A percentile compares a stretch with the other conserved stretches of the same genome.
Conservation (phyloP, 2,329 filamentous ascomycete genomes). For the Talaromyces funiculosus region DNA sequence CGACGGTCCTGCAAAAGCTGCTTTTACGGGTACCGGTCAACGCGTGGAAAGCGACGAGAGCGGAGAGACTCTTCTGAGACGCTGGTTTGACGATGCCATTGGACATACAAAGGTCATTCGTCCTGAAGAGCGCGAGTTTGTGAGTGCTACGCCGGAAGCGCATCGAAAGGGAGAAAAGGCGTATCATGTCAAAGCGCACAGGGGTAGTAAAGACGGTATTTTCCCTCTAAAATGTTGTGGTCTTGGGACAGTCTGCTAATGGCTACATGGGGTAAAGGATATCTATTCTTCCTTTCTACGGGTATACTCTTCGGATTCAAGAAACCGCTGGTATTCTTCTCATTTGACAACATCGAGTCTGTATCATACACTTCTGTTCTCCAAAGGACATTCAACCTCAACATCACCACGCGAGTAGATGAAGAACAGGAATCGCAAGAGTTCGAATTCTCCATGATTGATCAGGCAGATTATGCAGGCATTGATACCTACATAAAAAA, state of each 20-base stretch:
- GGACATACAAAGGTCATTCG: slow-evolving; percentile 44
- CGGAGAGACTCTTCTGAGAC: slow-evolving; percentile 39
- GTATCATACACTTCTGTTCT: slow-evolving; percentile 60
- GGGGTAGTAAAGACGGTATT: slow-evolving; percentile 60
- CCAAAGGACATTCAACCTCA: slow-evolving; percentile 62
- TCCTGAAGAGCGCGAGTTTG: slow-evolving; percentile 54
- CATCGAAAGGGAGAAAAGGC: slow-evolving; percentile 59
- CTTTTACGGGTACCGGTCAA: slow-evolving; percentile 38
- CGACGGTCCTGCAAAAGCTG: slow-evolving; percentile 47
- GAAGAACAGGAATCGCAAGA: slow-evolving; percentile 46
- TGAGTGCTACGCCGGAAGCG: slow-evolving; percentile 54
- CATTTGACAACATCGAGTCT: slow-evolving; percentile 54
- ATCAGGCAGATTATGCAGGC: slow-evolving; percentile 57
- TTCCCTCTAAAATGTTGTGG: slow-evolving; percentile 3
- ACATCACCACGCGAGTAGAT: slow-evolving; percentile 43
- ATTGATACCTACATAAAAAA: slow-evolving; percentile 59
- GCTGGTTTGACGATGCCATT: slow-evolving; percentile 47
- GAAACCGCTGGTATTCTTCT: slow-evolving; percentile 59
- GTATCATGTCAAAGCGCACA: slow-evolving; percentile 59
- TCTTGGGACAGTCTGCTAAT: slow-evolving; percentile 6
- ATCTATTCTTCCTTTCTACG: slow-evolving; percentile 56
- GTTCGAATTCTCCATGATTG: slow-evolving; percentile 60
- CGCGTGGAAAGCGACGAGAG: slow-evolving; percentile 42
- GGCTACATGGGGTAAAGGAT: slow-evolving; percentile 41
- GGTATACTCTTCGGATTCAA: slow-evolving; percentile 62